Conservation (phyloP, 2,329 filamentous ascomycete genomes). For the Alternaria sp. region DNA sequence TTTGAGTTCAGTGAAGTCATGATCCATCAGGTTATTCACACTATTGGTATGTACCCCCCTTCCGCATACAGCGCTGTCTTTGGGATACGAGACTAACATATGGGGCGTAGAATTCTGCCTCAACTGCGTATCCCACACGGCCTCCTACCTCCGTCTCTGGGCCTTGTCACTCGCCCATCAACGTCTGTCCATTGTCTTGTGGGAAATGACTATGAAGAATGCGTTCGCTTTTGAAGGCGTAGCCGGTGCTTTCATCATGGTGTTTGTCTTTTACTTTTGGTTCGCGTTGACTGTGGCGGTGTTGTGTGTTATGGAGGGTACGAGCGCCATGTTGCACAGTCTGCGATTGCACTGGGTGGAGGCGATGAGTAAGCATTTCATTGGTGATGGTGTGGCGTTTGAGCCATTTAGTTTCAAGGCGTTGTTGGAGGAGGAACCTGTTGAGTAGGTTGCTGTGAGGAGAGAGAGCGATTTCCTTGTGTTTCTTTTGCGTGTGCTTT, state of each 20-base stretch:
- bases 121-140: slow-evolving; percentile 98
- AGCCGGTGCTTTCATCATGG: slow-evolving; percentile 79
- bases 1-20: slow-evolving; percentile 98
- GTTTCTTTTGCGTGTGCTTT: slow-evolving; percentile 2
- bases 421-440: slow-evolving; percentile 80
- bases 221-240: slow-evolving; percentile 74
- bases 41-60: slow-evolving; percentile 74
- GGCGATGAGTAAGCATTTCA: slow-evolving; percentile 96
- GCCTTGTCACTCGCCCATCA: slow-evolving; percentile 96
- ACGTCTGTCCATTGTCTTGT: slow-evolving; percentile 94
- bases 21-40: slow-evolving; percentile 99
- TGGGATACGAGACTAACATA: slow-evolving; percentile 31
- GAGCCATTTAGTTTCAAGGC: slow-evolving; percentile 87
- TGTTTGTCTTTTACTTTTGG: slow-evolving; percentile 87
- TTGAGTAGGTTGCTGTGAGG: slow-evolving; percentile 36
- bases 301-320: slow-evolving; percentile 94
- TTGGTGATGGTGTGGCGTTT: slow-evolving; percentile 87
- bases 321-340: slow-evolving; percentile 93
- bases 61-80: background rate
- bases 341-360: slow-evolving; percentile 95
- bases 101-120: slow-evolving; percentile 83
- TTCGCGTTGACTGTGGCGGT: slow-evolving; percentile 84
- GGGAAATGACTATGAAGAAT: slow-evolving; percentile 91
- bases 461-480: background rate
- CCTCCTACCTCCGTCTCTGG: slow-evolving; percentile 98